Base-by-base conservation (phyloP, 495 filamentous ascomycete species). In the Neurospora terricola region DNA sequence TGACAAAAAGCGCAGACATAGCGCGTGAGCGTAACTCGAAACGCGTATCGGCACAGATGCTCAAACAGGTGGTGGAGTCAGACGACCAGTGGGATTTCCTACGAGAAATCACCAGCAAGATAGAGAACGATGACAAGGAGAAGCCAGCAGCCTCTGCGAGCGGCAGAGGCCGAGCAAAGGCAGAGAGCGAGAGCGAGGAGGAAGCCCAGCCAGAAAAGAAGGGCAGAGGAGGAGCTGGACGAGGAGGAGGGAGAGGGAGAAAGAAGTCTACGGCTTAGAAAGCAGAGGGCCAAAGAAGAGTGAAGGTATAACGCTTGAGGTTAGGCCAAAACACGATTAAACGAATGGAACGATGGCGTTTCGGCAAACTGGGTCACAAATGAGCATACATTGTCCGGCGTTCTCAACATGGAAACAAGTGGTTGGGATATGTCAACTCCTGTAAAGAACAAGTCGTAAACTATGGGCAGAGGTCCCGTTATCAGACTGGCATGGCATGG, bases 71-170 rank as follows among this genome's bases (percentile, higher is more conserved):
- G 4, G 90, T 99, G 18, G 86, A 87, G 75, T 90, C 91, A 59
- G 92, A 95, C 76, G 92, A 94, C 72, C 93, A 96, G 76, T 92
- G 96, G 80, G 96, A 99, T 82, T 99, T 98, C 76, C 84, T 99
- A 71, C 84, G 86, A 43, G 94, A 97, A n/a, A 97, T 97, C 75
- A 94, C 97, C 62, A 83, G 89, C 72, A 94, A 93, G 76, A 91
- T 98, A 0, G 89, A 91, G 5, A 93, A 95, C 78, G 92, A 86
- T 48, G 83, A 85, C 62, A 83, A 86, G 72, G 77, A 71, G 3
- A 72, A 72, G 75, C 75, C 16, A 71, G 72, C 27, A 80, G 76
- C 75, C 40, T 62, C 23, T 37, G 76, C 74, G 16, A 70, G 75
- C 4, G 73, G 73, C 14, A 70, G 21, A 34, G 54, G 48, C 70